Conservation (phyloP, 768 basidiomycete species). For the Lanmaoa pseudosensibilis region DNA sequence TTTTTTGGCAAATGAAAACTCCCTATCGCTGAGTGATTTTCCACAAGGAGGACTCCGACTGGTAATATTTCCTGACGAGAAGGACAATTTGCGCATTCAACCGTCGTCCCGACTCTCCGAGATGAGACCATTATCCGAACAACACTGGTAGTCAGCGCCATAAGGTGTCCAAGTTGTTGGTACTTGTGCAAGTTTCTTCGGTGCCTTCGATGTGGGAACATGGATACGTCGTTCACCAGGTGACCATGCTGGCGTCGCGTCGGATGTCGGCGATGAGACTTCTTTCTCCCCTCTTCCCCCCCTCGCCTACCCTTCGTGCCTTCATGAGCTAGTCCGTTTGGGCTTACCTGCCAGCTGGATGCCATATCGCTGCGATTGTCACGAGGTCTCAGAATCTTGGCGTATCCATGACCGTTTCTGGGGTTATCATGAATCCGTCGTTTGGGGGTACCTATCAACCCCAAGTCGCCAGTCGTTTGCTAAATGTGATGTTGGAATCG, state of each 20-base stretch:
- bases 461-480: neutral
- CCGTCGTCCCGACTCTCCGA: neutral
- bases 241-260: neutral
- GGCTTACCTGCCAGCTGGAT: neutral
- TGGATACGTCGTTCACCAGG: neutral
- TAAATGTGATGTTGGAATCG: neutral
- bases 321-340: neutral
- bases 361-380: slow-evolving; percentile 7
- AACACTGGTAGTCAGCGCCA: neutral
- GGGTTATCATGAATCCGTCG: slow-evolving; percentile 5
- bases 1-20: too few species aligned
- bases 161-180: slow-evolving; percentile 5
- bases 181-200: slow-evolving; percentile 2
- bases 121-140: slow-evolving; percentile 2
- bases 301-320: neutral
- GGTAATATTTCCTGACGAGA: neutral
- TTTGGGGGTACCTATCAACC: neutral
- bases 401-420: slow-evolving; percentile 7
- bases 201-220: slow-evolving; percentile 7
- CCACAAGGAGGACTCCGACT: too few species aligned
- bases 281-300: slow-evolving; percentile 2
- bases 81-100: neutral
- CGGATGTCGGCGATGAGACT: neutral
- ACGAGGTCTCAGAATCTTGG: slow-evolving; percentile 4
- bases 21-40: too few species aligned